Base-by-base conservation (phyloP, 2,329 filamentous ascomycete genomes). In the Dichotomopilus funicola region DNA sequence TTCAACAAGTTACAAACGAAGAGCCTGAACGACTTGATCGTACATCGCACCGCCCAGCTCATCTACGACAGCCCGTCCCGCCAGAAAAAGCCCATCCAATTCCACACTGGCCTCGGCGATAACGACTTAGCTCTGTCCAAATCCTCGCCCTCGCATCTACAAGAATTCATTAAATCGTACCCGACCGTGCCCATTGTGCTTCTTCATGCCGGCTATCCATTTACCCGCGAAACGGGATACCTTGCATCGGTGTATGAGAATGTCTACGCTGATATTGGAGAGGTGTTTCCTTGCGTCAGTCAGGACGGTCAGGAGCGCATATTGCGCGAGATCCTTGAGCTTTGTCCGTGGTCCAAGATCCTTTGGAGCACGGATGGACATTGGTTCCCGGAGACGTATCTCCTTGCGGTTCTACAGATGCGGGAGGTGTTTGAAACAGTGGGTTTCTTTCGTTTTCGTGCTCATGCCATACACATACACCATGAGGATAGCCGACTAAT, bases 41-140 rank as follows among this genome's bases (percentile, higher is more conserved):
- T 94, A 1, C 79, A 87, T 53, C 74, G 78, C 35, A 78, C 83
- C 0, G 82, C 89, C 6, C 73, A 78, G 46, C 67, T 83, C 34
- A 78, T 92, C 51, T 69, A 73, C 7, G 71, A 75, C 40, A 70
- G 73, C 36, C 68, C 67, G 13, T 67, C 67, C 3, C 70, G 71
- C 1, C 62, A 69, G 55, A 80, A 80, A 55, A 94, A 92, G 66
- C 88, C 89, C 0, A 74, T 95, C 10, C 89, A 95, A 65, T 87
- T 95, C 61, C 89, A 95, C 64, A 94, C 88, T 0, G 89, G 89
- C 0, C 76, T 94, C 0, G 89, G 89, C 0, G 89, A 94, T 65
- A 88, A 85, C 61, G 89, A 94, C 63, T 86, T 94, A 50, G 80
- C 76, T 4, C 73, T 95, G 33, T 73, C 81, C 2, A 80, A 79